Evolutionary conservation across 2,329 filamentous ascomycete species (phyloP).

Genomic region (Gaeumannomyces sp.): DNA sequence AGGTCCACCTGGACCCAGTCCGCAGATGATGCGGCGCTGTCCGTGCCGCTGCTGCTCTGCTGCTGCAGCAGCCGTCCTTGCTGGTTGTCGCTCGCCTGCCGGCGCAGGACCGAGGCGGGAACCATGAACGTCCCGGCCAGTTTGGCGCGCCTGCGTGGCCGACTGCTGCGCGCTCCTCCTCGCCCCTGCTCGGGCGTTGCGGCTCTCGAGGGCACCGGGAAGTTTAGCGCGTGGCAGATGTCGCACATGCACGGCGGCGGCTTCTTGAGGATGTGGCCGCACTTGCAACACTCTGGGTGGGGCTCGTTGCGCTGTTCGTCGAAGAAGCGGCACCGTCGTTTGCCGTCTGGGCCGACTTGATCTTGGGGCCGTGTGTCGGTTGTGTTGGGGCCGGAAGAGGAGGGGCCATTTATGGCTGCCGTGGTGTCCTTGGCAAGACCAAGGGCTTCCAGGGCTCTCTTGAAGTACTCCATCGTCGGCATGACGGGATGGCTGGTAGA

Average conservation of each 20-base stretch:
- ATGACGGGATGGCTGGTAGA: background rate
- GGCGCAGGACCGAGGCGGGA: too few relatives aligned
- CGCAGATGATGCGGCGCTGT: background rate
- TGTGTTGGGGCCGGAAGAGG: background rate
- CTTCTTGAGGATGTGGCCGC: slow-evolving; percentile 4
- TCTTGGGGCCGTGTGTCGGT: background rate
- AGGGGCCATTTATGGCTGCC: background rate
- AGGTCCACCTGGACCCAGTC: background rate
- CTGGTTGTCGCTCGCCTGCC: too few relatives aligned
- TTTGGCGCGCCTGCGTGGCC: too few relatives aligned
- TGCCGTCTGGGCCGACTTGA: background rate
- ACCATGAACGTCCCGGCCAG: too few relatives aligned
- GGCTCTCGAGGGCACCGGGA: background rate
- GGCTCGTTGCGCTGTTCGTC: slow-evolving; percentile 6
- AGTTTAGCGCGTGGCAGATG: slow-evolving; percentile 5
- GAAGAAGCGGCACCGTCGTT: slow-evolving; percentile 4
- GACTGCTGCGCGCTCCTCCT: background rate
- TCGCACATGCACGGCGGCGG: slow-evolving; percentile 7
- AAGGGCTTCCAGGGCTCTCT: background rate
- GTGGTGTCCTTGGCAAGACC: too few relatives aligned
- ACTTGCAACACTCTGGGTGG: slow-evolving; percentile 4
- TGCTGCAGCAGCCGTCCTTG: background rate
- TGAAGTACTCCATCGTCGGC: background rate
- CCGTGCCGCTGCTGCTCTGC: background rate
- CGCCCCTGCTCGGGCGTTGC: background rate